A percentile compares a stretch with the other conserved stretches of the same genome.
These are phyloP conservation scores for Metarhizium robertsii DNA, from an alignment of 2,329 filamentous ascomycete genomes.

Conservation along the genomic window DNA sequence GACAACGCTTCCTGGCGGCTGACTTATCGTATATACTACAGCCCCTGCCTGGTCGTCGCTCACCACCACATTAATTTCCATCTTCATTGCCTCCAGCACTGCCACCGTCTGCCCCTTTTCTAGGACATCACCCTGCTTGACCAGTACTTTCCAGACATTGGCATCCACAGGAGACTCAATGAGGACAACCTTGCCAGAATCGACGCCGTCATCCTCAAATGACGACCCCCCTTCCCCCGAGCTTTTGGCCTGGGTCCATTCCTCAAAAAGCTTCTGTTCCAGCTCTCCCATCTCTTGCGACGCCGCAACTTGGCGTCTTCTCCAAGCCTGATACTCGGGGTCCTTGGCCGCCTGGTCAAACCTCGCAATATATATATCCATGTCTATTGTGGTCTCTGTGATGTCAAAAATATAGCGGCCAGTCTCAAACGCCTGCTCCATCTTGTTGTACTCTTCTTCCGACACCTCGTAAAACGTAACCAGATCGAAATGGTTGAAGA, in stretches of 20 bases:
- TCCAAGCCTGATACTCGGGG: background rate
- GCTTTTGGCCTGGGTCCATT: background rate
- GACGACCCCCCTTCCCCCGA: background rate
- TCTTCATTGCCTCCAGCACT: slow-evolving; percentile 48
- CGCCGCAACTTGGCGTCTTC: slow-evolving; percentile 1
- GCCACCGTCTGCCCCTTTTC: slow-evolving; percentile 16
- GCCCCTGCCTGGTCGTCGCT: slow-evolving; percentile 4
- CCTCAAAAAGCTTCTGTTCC: background rate
- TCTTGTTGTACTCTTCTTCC: slow-evolving; percentile 20
- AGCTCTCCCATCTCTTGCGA: background rate
- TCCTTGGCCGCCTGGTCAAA: background rate
- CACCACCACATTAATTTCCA: slow-evolving; percentile 32
- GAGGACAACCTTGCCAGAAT: background rate
- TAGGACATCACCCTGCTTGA: slow-evolving; percentile 29
- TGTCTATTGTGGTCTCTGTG: background rate
- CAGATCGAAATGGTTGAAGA: slow-evolving; percentile 26
- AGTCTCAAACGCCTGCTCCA: slow-evolving; percentile 17
- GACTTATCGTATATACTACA: background rate
- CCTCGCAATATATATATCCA: slow-evolving; percentile 5
- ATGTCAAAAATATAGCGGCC: slow-evolving; percentile 23
- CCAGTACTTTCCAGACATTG: slow-evolving; percentile 44
- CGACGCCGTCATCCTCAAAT: background rate
- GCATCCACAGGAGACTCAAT: slow-evolving; percentile 19
- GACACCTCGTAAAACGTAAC: slow-evolving; percentile 24
- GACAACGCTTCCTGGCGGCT: slow-evolving; percentile 1